Base-by-base conservation (phyloP, 2,329 filamentous ascomycete species). In the Monilinia laxa region DNA sequence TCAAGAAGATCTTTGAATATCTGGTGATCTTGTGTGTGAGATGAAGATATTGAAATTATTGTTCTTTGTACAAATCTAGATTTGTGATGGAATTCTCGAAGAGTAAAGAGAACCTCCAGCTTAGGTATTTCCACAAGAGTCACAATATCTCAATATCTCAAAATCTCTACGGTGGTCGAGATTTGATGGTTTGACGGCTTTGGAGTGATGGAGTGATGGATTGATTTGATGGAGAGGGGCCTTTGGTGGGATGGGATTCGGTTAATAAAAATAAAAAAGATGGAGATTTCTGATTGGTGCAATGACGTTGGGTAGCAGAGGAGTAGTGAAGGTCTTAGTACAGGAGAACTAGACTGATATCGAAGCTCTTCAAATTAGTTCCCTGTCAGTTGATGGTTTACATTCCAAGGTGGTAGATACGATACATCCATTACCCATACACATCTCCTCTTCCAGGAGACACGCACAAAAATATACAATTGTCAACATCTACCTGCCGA, bases 191-290 rank as follows among this genome's bases (percentile, higher is more conserved):
- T 40, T 40, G 38, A 40, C 12, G 11, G 11, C 3, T 40, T 40
- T 40, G 11, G 28, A 28, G 3, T 28, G 28, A 28, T 28, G 28
- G 28, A 28, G 3, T 28, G 28, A 28, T 28, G n/a, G n/a, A n/a
- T n/a, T 42, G 40, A 11, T 51, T 51, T 63, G 60, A 64, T 65
- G 54, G 45, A 16, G 64, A 65, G 64, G 64, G 64, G 55, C 49
- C 54, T 20, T 38, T 59, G 42, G 63, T 65, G 64, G 64, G 64
- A 65, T 65, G 64, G 54, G 14, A 20, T 47, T 65, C 64, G 64
- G 55, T 60, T 60, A 65, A 51, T 62, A 25, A 14, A 42, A 59
- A 62, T 51, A 58, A 53, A 60, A 60, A 65, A 60, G 31, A 35
- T 59, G 64, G 57, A 51, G 31, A 20, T 14, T 62, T 65, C 38